Conservation (phyloP, 805 yeast genomes). For the Barnettozyma sucrosica region DNA sequence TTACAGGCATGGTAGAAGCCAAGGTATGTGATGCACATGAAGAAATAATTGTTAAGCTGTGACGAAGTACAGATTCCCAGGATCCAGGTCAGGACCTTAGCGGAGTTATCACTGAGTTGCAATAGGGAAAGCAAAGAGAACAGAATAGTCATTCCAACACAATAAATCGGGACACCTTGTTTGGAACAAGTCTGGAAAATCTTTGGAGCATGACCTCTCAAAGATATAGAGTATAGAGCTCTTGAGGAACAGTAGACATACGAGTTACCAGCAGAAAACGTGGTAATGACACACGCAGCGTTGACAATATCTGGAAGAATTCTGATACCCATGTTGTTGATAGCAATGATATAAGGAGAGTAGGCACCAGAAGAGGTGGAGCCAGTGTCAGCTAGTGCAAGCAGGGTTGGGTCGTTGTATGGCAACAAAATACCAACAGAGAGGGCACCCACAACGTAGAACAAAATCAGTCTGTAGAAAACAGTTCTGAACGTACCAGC, state of each 20-base stretch:
- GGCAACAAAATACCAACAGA: constrained; percentile 63
- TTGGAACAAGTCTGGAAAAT: constrained; percentile 52
- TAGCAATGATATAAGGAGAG: constrained; percentile 52
- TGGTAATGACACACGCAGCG: constrained; percentile 48
- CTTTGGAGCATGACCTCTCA: constrained; percentile 55
- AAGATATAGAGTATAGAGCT: constrained; percentile 48
- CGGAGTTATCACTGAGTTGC: constrained; percentile 51
- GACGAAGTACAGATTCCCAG: constrained; percentile 61
- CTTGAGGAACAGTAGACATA: constrained; percentile 54
- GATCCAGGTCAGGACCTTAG: constrained; percentile 61
- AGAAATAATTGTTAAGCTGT: constrained; percentile 52
- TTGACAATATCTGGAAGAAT: constrained; percentile 44
- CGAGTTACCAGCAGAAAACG: constrained; percentile 49
- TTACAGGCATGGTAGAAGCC: constrained; percentile 57
- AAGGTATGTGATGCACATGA: constrained; percentile 51
- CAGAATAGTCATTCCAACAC: constrained; percentile 47
- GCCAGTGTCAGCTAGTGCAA: constrained; percentile 37
- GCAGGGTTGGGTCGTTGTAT: constrained; percentile 47
- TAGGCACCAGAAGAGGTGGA: constrained; percentile 38
- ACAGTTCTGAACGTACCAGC: constrained; percentile 71
- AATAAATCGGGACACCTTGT: constrained; percentile 64
- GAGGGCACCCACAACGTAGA: constrained; percentile 61
- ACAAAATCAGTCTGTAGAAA: constrained; percentile 49
- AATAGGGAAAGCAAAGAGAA: constrained; percentile 60
- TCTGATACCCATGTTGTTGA: constrained; percentile 46